Conservation (phyloP, 2,329 filamentous ascomycete genomes). For the Periconia sp. region DNA sequence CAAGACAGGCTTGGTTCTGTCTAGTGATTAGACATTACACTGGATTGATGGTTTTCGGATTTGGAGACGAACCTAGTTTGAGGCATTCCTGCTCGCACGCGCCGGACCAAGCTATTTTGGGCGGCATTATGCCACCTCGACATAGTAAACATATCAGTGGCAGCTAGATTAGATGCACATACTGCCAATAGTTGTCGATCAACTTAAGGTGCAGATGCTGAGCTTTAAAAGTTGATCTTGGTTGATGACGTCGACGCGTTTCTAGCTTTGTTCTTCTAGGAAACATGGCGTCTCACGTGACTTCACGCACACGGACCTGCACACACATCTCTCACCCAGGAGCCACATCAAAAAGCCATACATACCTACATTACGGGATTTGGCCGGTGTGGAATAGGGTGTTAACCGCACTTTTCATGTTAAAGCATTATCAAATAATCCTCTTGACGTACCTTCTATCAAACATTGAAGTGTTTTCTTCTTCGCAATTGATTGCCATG, state of each 20-base stretch:
- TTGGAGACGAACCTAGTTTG: not conserved
- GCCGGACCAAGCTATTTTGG: not conserved
- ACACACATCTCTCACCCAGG: too few species aligned
- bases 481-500: too few species aligned
- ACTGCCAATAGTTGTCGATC: not conserved
- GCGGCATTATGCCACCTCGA: constrained; percentile 16
- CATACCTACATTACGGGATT: too few species aligned
- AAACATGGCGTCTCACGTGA: too few species aligned
- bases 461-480: too few species aligned
- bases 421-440: too few species aligned
- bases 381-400: too few species aligned
- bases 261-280: too few species aligned
- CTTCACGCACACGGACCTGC: too few species aligned
- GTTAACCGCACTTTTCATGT: too few species aligned
- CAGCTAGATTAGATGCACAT: not conserved
- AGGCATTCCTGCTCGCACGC: constrained; percentile 5
- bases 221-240: not conserved
- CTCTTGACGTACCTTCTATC: too few species aligned
- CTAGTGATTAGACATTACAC: constrained; percentile 17
- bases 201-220: not conserved
- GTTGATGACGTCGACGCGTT: not conserved
- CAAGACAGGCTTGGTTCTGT: constrained; percentile 11
- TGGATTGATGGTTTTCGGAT: not conserved
- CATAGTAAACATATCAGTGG: constrained; percentile 2
- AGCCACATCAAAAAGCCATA: too few species aligned